Conservation (phyloP, 148 eudicot genomes). For the Camellia granthamiana region DNA sequence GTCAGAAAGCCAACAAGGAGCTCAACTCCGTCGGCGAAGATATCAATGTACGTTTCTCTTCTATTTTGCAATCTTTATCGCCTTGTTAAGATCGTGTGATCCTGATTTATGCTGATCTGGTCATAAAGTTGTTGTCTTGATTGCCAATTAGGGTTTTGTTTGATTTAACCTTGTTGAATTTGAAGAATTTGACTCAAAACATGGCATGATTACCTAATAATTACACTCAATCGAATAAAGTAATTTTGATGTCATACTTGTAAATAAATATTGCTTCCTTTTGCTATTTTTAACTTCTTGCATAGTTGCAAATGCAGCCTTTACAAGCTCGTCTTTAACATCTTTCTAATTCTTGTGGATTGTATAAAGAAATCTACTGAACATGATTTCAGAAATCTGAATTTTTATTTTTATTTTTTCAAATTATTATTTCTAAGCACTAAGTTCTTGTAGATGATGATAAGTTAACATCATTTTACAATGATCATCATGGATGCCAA, state of each 20-base stretch:
- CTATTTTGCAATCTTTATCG: not conserved
- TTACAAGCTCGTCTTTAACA: not conserved
- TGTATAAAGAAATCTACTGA: no score
- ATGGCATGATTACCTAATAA: not conserved
- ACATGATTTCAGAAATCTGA: no score
- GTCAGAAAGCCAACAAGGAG: conserved; percentile 73
- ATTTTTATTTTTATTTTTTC: no score
- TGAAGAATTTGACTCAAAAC: not conserved
- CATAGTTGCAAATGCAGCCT: no score
- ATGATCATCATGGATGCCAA: no score
- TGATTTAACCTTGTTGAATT: not conserved
- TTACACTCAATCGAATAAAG: not conserved
- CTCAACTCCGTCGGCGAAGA: conserved; percentile 69
- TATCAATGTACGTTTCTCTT: conserved; percentile 47
- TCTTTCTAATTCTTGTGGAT: no score
- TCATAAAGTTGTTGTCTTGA: not conserved
- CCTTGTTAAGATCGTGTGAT: not conserved
- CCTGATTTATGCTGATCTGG: not conserved
- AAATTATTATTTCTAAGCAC: no score
- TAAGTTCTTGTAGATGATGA: no score
- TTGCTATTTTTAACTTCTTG: no score
- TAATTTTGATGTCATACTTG: not conserved
- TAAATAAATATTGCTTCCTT: not conserved
- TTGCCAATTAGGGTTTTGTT: no score
- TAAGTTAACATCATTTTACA: no score